phyloP scores from a whole-genome alignment of 176 grass and related monocot genomes.

The bread wheat (Triticum aestivum) region DNA sequence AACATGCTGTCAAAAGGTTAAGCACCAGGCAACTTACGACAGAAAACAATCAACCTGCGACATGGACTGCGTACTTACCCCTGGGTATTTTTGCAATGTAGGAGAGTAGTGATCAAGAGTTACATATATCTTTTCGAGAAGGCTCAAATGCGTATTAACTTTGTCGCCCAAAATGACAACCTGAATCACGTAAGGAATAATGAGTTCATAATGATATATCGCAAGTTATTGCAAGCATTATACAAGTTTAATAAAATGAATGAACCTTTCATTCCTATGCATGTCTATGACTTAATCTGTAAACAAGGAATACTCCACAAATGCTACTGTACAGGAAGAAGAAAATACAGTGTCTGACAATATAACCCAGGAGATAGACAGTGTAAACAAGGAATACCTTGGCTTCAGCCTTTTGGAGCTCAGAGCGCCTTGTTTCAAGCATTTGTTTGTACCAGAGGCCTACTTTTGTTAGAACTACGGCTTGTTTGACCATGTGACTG shows the following conservation, averaged over 20 bases:
- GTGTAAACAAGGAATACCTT: conserved; percentile 53
- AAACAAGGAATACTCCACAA: background rate
- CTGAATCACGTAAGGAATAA: conserved; percentile 36
- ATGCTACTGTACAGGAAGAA: background rate
- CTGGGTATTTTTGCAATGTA: conserved; percentile 74
- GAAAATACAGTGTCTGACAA: background rate
- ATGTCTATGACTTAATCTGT: background rate
- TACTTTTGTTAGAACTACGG: conserved; percentile 68
- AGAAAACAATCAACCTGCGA: background rate
- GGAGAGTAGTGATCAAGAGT: conserved; percentile 87
- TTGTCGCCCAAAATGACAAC: conserved; percentile 68
- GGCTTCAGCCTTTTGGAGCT: conserved; percentile 78
- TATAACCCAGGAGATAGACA: background rate
- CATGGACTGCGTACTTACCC: conserved; percentile 40
- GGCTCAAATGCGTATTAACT: conserved; percentile 64
- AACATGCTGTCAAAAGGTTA: background rate
- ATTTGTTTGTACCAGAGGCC: conserved; percentile 75
- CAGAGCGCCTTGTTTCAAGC: conserved; percentile 68
- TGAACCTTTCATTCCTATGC: background rate
- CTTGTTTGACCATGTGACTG: conserved; percentile 61
- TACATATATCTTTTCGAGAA: conserved; percentile 91
- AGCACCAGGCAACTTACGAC: background rate
- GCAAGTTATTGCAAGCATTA: background rate
- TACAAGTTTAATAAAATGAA: background rate
- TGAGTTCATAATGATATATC: background rate